Conservation (phyloP, 106 monocot species). For the Ottelia alismoides region DNA sequence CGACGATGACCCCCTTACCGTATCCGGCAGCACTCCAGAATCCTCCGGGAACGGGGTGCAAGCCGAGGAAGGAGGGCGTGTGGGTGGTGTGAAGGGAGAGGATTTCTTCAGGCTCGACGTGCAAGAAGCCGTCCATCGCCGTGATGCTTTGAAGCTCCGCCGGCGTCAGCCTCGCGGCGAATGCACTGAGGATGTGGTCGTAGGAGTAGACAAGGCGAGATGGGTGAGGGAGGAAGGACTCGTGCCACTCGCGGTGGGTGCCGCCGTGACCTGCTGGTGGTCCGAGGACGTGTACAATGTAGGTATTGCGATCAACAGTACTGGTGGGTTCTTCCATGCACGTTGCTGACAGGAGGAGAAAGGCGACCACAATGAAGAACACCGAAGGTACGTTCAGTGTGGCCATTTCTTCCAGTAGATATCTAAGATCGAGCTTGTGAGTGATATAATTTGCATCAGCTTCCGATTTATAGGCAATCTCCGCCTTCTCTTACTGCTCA, state of each 20-base stretch:
- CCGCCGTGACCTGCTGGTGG: background rate
- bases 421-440: no score
- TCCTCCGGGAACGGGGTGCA: background rate
- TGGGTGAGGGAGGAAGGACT: background rate
- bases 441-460: no score
- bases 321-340: no score
- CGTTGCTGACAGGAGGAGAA: no score
- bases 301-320: background rate
- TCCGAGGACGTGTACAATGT: background rate
- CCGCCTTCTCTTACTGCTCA: no score
- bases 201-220: constrained; percentile 15
- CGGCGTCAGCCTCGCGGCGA: constrained; percentile 20
- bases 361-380: no score
- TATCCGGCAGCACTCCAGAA: constrained; percentile 18
- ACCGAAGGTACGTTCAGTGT: no score
- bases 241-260: background rate
- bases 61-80: constrained; percentile 28
- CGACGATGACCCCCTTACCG: constrained; percentile 23
- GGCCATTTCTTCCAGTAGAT: no score
- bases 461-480: no score
- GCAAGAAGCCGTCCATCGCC: constrained; percentile 19
- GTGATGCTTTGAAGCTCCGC: constrained; percentile 16
- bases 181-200: background rate
- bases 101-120: constrained; percentile 3
- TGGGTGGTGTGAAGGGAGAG: constrained; percentile 23